A percentile compares a stretch with the other conserved stretches of the same genome.
Evolutionary conservation across 208 protist genomes (phyloP).

Genomic region (Crithidia sp.): DNA sequence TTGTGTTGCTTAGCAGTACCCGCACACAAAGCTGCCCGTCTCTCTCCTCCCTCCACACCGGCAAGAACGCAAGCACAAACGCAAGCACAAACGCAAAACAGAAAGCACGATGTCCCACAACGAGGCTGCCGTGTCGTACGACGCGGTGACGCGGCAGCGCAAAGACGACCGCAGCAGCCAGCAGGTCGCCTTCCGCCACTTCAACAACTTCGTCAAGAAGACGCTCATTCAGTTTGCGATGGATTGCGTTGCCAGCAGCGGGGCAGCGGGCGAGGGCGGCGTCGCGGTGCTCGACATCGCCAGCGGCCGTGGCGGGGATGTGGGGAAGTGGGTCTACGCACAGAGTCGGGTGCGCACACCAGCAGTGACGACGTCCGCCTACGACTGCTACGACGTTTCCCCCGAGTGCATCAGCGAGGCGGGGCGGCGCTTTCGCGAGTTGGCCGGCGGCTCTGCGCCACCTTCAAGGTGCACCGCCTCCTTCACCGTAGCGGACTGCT

Average conservation of each 20-base stretch:
- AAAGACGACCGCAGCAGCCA: slow-evolving; percentile 67
- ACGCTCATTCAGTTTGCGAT: slow-evolving; percentile 78
- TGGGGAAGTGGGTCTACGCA: slow-evolving; percentile 89
- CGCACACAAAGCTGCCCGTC: too few relatives aligned
- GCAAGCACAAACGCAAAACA: background rate
- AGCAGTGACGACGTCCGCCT: slow-evolving; percentile 25
- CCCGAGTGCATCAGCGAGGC: slow-evolving; percentile 75
- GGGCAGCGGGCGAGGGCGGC: slow-evolving; percentile 12
- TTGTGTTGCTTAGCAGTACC: too few relatives aligned
- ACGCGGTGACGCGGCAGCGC: slow-evolving; percentile 57
- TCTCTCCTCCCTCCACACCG: background rate
- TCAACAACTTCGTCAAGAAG: slow-evolving; percentile 91
- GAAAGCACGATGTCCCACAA: slow-evolving; percentile 4
- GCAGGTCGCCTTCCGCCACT: slow-evolving; percentile 81
- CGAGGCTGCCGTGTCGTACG: slow-evolving; percentile 64
- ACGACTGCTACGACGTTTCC: slow-evolving; percentile 83
- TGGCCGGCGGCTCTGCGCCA: slow-evolving; percentile 6
- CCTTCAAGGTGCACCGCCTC: slow-evolving; percentile 32
- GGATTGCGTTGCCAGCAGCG: slow-evolving; percentile 34
- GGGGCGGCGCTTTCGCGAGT: slow-evolving; percentile 48
- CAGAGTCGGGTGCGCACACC: slow-evolving; percentile 49
- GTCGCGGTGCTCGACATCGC: slow-evolving; percentile 73
- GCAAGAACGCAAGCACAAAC: background rate
- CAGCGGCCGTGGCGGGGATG: slow-evolving; percentile 83
- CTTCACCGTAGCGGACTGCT: slow-evolving; percentile 86